Evolutionary conservation across 2,329 filamentous ascomycete genomes (phyloP).

Genomic region (Botrytis aclada): DNA sequence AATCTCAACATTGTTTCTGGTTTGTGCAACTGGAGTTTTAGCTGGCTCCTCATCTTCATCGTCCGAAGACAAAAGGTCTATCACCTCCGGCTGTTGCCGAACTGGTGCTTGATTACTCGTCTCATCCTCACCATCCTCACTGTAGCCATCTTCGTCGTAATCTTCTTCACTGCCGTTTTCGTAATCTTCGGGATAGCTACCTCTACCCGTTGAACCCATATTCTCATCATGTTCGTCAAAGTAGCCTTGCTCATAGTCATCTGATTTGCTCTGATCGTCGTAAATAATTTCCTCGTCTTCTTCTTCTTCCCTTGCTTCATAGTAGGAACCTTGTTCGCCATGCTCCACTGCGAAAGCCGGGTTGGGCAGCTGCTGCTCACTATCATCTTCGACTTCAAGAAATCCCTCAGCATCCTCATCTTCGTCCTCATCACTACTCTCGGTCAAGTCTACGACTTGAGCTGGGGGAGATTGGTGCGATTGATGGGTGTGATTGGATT

Average conservation of each 20-base stretch:
- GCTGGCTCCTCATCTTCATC: slow-evolving; percentile 15
- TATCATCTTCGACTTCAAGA: slow-evolving; percentile 24
- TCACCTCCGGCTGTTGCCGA: slow-evolving; percentile 29
- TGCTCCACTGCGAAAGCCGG: neutral
- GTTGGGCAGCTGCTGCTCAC: slow-evolving; percentile 28
- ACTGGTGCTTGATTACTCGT: slow-evolving; percentile 28
- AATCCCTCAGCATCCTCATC: slow-evolving; percentile 20
- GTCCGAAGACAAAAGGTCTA: slow-evolving; percentile 38
- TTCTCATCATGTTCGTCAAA: slow-evolving; percentile 37
- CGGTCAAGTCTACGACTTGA: slow-evolving; percentile 31
- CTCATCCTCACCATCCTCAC: slow-evolving; percentile 32
- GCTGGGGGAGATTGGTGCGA: slow-evolving; percentile 22
- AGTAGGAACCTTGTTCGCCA: neutral
- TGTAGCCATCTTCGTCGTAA: slow-evolving; percentile 27
- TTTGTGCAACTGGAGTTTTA: neutral
- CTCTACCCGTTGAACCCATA: neutral
- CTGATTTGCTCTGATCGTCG: neutral
- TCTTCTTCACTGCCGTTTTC: slow-evolving; percentile 18
- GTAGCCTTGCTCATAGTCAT: slow-evolving; percentile 25
- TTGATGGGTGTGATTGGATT: neutral
- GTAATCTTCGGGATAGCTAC: neutral
- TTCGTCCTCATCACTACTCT: slow-evolving; percentile 28
- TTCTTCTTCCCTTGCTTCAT: neutral
- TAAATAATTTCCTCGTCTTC: neutral
- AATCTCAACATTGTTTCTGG: slow-evolving; percentile 11